Evolutionary conservation across 805 yeast genomes (phyloP).

Genomic region (Saturnispora dispora): DNA sequence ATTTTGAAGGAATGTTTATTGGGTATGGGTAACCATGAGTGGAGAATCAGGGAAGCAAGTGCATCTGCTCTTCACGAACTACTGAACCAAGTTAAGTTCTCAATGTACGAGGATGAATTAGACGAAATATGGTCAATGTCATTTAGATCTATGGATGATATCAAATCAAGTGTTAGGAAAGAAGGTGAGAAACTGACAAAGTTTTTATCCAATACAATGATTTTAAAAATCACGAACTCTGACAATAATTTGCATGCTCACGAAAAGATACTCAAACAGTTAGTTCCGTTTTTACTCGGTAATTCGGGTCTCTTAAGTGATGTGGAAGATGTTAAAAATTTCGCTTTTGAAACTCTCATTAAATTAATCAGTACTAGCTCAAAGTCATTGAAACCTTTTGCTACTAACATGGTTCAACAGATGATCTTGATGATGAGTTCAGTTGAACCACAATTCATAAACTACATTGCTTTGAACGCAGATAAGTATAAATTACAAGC

Average conservation of each 20-base stretch:
- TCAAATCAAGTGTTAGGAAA: conserved; percentile 82
- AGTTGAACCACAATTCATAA: conserved; percentile 83
- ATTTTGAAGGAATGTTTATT: conserved; percentile 57
- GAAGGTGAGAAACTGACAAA: conserved; percentile 68
- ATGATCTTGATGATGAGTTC: conserved; percentile 70
- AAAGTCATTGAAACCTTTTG: conserved; percentile 50
- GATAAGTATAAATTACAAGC: conserved; percentile 71
- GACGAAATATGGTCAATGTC: conserved; percentile 81
- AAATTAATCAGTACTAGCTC: conserved; percentile 62
- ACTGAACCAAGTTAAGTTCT: conserved; percentile 50
- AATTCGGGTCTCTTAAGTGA: conserved; percentile 71
- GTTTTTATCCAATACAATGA: conserved; percentile 52
- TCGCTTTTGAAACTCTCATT: conserved; percentile 67
- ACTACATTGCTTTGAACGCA: conserved; percentile 80
- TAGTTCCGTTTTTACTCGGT: conserved; percentile 77
- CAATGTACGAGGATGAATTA: conserved; percentile 39
- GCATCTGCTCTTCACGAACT: conserved; percentile 62
- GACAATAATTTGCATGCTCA: conserved; percentile 31
- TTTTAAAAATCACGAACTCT: conserved; percentile 45
- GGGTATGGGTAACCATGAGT: conserved; percentile 74
- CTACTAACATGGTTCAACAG: conserved; percentile 60
- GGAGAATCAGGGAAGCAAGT: conserved; percentile 91
- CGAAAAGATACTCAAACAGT: conserved; percentile 38
- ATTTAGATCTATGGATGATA: conserved; percentile 86
- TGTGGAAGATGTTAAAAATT: conserved; percentile 73